Conservation (phyloP, 148 eudicot genomes). For the Heliosperma pusillum region DNA sequence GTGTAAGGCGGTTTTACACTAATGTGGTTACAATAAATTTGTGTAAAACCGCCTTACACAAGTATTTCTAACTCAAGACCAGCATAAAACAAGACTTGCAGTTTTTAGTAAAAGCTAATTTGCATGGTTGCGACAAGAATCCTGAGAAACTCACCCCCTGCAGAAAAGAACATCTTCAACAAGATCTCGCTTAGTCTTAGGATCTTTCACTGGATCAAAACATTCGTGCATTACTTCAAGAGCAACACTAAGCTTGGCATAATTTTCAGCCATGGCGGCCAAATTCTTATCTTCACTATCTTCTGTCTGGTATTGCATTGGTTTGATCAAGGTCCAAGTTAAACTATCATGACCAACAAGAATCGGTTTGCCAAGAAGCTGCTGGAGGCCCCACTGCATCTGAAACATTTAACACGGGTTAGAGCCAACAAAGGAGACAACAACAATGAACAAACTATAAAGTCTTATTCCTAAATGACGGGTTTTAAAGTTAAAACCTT, state of each 20-base stretch:
- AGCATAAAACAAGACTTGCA: background rate
- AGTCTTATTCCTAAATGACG: background rate
- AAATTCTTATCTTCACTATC: conserved; percentile 31
- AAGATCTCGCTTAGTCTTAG: conserved; percentile 62
- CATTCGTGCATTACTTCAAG: conserved; percentile 89
- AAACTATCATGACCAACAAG: conserved; percentile 51
- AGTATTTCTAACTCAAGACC: too few relatives aligned
- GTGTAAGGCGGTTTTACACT: too few relatives aligned
- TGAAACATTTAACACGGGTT: conserved; percentile 28
- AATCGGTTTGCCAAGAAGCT: conserved; percentile 60
- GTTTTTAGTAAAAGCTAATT: background rate
- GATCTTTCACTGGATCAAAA: conserved; percentile 82
- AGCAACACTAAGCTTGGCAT: conserved; percentile 68
- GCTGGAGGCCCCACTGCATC: conserved; percentile 64
- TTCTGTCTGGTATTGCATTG: conserved; percentile 27
- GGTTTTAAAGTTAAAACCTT: background rate
- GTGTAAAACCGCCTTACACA: too few relatives aligned
- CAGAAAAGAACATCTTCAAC: conserved; percentile 80
- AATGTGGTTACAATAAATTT: too few relatives aligned
- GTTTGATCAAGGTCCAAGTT: conserved; percentile 73
- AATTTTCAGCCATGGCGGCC: conserved; percentile 41
- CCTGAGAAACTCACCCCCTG: conserved; percentile 46
- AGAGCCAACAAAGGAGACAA: conserved; percentile 14
- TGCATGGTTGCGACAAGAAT: background rate
- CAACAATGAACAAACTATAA: background rate